Percentiles rank a stretch among this genome's conserved stretches.
Evolutionary conservation across 2,329 filamentous ascomycete species (phyloP).

Genomic region (Coniochaeta prunicola): DNA sequence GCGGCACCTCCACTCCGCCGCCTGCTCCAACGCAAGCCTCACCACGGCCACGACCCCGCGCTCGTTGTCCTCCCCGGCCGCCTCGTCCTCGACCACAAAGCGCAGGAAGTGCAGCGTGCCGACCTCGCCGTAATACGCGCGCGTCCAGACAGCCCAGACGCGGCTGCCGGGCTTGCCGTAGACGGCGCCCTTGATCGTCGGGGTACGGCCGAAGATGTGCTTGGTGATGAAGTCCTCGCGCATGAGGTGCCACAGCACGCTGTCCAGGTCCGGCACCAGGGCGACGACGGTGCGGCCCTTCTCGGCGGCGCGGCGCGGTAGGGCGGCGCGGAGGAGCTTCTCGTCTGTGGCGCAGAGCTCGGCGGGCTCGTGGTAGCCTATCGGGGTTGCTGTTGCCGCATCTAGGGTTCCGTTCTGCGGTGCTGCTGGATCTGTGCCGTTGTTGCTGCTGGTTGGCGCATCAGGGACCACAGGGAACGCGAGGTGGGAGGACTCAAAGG

Average conservation of each 20-base stretch:
- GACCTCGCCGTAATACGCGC: slow-evolving; percentile 55
- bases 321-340: slow-evolving; percentile 44
- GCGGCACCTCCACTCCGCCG: slow-evolving; percentile 61
- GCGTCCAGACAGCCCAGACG: slow-evolving; percentile 70
- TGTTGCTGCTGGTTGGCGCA: too few species aligned
- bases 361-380: slow-evolving; percentile 55
- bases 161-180: slow-evolving; percentile 44
- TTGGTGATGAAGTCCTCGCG: slow-evolving; percentile 72
- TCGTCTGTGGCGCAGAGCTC: slow-evolving; percentile 60
- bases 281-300: slow-evolving; percentile 49
- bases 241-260: slow-evolving; percentile 69
- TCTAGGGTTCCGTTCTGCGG: slow-evolving; percentile 6
- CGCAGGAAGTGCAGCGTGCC: slow-evolving; percentile 66
- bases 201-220: slow-evolving; percentile 49
- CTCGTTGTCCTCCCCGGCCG: slow-evolving; percentile 33
- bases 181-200: slow-evolving; percentile 64
- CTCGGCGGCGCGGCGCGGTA: slow-evolving; percentile 25
- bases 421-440: too few species aligned
- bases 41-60: slow-evolving; percentile 57
- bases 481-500: slow-evolving; percentile 67
- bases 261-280: slow-evolving; percentile 59
- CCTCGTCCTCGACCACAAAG: slow-evolving; percentile 56
- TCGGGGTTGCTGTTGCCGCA: slow-evolving; percentile 19
- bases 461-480: slow-evolving; percentile 42
- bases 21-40: slow-evolving; percentile 60